phyloP scores from a whole-genome alignment of 345 rosid genomes.

The Toxicodendron radicans region DNA sequence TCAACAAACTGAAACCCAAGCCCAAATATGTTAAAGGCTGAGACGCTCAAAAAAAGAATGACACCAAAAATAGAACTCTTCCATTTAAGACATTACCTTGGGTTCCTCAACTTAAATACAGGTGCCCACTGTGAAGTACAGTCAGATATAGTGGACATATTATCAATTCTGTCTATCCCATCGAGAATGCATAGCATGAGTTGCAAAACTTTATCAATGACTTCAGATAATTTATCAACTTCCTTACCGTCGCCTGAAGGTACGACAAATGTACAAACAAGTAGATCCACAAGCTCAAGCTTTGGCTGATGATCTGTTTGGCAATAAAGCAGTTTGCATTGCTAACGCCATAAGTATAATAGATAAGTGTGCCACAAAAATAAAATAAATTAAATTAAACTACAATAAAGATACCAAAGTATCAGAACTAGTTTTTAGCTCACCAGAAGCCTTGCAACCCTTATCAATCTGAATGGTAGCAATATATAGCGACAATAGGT shows the following conservation, averaged over 20 bases:
- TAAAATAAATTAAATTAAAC: neutral
- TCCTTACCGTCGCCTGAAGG: constrained; percentile 34
- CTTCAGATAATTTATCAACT: constrained; percentile 41
- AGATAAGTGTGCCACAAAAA: neutral
- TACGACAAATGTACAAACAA: constrained; percentile 42
- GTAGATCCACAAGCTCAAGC: constrained; percentile 44
- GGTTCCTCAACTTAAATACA: constrained; percentile 50
- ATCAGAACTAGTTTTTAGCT: constrained; percentile 24
- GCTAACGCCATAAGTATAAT: constrained; percentile 11
- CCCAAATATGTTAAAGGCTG: constrained; percentile 13
- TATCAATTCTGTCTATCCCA: constrained; percentile 40
- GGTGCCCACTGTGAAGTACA: constrained; percentile 71
- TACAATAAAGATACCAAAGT: constrained; percentile 18
- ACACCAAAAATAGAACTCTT: constrained; percentile 14
- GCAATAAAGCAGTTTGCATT: constrained; percentile 13
- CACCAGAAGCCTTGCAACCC: constrained; percentile 54
- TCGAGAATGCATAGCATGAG: constrained; percentile 64
- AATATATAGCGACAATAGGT: constrained; percentile 54
- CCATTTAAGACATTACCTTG: constrained; percentile 45
- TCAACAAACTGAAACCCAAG: constrained; percentile 57
- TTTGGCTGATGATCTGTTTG: constrained; percentile 58
- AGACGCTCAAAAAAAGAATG: constrained; percentile 1
- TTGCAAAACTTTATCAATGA: constrained; percentile 61
- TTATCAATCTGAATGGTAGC: constrained; percentile 48
- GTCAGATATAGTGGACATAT: constrained; percentile 34